phyloP scores from a whole-genome alignment of 2,329 filamentous ascomycete genomes.

The Aspergillus quadricinctus region DNA sequence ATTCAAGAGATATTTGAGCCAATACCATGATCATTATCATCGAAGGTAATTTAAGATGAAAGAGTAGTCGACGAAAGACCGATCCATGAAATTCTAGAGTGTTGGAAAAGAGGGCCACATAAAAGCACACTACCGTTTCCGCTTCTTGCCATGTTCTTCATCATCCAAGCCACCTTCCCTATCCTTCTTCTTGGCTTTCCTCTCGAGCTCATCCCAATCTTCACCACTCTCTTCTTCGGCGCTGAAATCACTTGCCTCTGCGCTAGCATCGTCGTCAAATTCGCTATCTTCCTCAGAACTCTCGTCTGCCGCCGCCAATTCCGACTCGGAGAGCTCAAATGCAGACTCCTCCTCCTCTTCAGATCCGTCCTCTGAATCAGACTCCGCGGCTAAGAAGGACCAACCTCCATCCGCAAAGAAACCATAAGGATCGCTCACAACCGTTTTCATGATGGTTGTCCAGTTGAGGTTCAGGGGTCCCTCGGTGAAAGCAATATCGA shows the following conservation, averaged over 20 bases:
- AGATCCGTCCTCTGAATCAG: slow-evolving; percentile 73
- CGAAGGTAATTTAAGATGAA: not conserved
- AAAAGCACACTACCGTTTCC: slow-evolving; percentile 56
- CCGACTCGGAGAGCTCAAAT: slow-evolving; percentile 85
- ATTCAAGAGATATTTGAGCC: not conserved
- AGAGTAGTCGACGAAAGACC: not conserved
- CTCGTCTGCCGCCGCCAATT: slow-evolving; percentile 68
- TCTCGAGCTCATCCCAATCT: slow-evolving; percentile 92
- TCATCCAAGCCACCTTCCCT: slow-evolving; percentile 52
- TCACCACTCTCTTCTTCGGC: slow-evolving; percentile 71
- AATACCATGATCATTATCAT: not conserved
- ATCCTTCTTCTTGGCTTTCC: slow-evolving; percentile 69
- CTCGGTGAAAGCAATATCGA: slow-evolving; percentile 90
- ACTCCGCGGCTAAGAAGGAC: slow-evolving; percentile 85
- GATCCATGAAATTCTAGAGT: not conserved
- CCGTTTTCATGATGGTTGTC: slow-evolving; percentile 99
- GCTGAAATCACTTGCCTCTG: slow-evolving; percentile 62
- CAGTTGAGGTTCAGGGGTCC: slow-evolving; percentile 97
- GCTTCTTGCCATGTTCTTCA: slow-evolving; percentile 64
- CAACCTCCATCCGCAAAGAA: slow-evolving; percentile 96
- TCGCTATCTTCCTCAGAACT: slow-evolving; percentile 86
- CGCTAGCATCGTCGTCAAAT: slow-evolving; percentile 86
- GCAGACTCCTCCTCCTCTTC: slow-evolving; percentile 83
- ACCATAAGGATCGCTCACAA: slow-evolving; percentile 84
- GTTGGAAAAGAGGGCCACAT: not conserved